Percentiles rank a stretch among this genome's conserved stretches.
phyloP scores from a whole-genome alignment of 768 basidiomycete species.

The Xerocomellus dryophilus region DNA sequence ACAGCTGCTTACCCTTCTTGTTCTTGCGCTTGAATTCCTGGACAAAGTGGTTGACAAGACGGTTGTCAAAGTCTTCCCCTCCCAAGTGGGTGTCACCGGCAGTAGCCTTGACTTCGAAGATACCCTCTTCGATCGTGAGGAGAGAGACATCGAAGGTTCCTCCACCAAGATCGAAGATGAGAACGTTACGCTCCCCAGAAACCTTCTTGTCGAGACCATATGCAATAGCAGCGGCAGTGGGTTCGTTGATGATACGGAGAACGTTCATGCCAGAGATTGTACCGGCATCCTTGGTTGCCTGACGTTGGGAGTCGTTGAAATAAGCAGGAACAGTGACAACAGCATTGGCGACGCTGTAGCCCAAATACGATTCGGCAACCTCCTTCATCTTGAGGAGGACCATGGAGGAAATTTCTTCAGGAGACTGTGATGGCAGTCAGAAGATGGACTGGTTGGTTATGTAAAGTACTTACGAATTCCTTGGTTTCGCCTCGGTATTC shows the following conservation, averaged over 20 bases:
- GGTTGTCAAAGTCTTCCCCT: constrained; percentile 98
- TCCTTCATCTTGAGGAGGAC: constrained; percentile 98
- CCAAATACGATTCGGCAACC: constrained; percentile 94
- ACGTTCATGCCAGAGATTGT: constrained; percentile 92
- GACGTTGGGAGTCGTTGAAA: constrained; percentile 99
- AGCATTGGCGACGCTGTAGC: constrained; percentile 78
- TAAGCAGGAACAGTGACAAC: constrained; percentile 97
- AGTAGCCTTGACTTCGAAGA: constrained; percentile 97
- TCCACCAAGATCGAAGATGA: constrained; percentile 98
- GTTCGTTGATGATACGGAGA: constrained; percentile 98
- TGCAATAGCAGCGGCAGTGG: constrained; percentile 96
- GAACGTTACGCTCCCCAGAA: constrained; percentile 85
- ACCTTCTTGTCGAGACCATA: constrained; percentile 98
- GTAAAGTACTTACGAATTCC: constrained; percentile 67
- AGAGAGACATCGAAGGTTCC: constrained; percentile 99
- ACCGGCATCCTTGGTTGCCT: constrained; percentile 98
- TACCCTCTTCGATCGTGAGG: constrained; percentile 93
- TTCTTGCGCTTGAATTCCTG: constrained; percentile 97
- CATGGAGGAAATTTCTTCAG: constrained; percentile 98
- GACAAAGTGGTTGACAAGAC: constrained; percentile 94
- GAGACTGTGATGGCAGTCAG: constrained; percentile 53
- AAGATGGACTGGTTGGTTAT: constrained; percentile 1
- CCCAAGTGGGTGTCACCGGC: constrained; percentile 98
- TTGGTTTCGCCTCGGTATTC: constrained; percentile 93
- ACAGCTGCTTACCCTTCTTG: constrained; percentile 70